Evolutionary conservation across 2,329 filamentous ascomycete species (phyloP).

Genomic region (Didymella sp.): DNA sequence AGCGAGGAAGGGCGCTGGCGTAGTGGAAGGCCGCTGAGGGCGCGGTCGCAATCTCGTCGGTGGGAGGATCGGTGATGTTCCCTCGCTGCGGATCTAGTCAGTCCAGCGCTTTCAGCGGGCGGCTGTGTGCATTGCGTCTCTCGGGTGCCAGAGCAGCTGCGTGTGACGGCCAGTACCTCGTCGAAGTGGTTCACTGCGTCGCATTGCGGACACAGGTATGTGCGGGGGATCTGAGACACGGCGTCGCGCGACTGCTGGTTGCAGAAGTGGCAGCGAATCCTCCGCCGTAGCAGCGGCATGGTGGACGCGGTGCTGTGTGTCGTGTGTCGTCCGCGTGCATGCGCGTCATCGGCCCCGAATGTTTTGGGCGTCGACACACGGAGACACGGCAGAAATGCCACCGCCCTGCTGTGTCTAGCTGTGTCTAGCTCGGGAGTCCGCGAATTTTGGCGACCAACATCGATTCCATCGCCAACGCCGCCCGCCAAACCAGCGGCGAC

Average conservation of each 20-base stretch:
- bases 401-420: conserved; percentile 22
- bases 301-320: conserved; percentile 11
- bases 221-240: conserved; percentile 29
- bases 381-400: conserved; percentile 21
- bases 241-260: conserved; percentile 34
- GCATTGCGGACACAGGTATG: conserved; percentile 64
- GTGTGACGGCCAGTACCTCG: conserved; percentile 64
- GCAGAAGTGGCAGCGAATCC: conserved; percentile 48
- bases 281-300: conserved; percentile 46
- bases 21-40: conserved; percentile 30
- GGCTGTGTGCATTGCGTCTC: not conserved
- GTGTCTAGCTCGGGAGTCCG: conserved; percentile 10
- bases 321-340: conserved; percentile 12
- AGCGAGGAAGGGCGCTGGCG: conserved; percentile 33
- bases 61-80: conserved; percentile 84
- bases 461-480: not conserved
- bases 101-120: not conserved
- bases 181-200: conserved; percentile 90
- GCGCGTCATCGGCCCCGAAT: conserved; percentile 7
- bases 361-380: not conserved
- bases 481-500: not conserved
- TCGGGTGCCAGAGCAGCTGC: no score
- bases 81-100: conserved; percentile 68
- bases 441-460: conserved; percentile 24
- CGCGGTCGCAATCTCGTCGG: conserved; percentile 54